These are phyloP conservation scores for Solanum gracilifrons DNA, from an alignment of 257 asterid genomes.

Conservation along the genomic window DNA sequence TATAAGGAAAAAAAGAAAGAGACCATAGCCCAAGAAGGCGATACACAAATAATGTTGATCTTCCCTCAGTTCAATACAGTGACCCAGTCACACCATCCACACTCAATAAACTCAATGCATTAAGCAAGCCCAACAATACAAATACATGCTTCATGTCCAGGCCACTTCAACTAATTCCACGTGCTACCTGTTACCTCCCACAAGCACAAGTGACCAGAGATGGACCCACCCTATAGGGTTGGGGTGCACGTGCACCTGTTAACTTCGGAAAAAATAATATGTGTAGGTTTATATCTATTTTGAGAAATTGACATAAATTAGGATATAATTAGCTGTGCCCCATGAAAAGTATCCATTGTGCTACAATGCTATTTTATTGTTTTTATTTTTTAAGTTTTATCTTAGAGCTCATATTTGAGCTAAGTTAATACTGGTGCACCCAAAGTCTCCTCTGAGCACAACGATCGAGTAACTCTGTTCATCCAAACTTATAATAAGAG, in stretches of 20 bases:
- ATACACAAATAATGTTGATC: neutral
- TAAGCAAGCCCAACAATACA: neutral
- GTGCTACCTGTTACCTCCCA: neutral
- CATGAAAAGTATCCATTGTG: too few species aligned
- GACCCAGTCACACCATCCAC: neutral
- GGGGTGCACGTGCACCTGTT: too few species aligned
- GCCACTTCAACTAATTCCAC: neutral
- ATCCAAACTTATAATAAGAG: neutral
- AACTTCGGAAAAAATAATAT: too few species aligned
- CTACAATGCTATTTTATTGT: too few species aligned
- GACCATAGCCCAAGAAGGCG: neutral
- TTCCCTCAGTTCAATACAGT: rapidly evolving
- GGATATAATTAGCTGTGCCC: too few species aligned
- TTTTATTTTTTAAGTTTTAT: too few species aligned
- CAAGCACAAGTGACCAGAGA: neutral
- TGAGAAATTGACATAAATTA: too few species aligned
- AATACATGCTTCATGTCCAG: neutral
- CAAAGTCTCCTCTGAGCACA: neutral
- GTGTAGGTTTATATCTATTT: too few species aligned
- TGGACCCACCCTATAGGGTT: too few species aligned
- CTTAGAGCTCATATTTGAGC: too few species aligned
- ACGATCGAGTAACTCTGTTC: neutral
- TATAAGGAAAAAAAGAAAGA: neutral
- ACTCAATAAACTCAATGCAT: neutral
- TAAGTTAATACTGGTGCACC: too few species aligned